Evolutionary conservation across 768 basidiomycete genomes (phyloP), one percentile per base, ranked within the genome.

Genomic region (Tulasnella sp.): DNA sequence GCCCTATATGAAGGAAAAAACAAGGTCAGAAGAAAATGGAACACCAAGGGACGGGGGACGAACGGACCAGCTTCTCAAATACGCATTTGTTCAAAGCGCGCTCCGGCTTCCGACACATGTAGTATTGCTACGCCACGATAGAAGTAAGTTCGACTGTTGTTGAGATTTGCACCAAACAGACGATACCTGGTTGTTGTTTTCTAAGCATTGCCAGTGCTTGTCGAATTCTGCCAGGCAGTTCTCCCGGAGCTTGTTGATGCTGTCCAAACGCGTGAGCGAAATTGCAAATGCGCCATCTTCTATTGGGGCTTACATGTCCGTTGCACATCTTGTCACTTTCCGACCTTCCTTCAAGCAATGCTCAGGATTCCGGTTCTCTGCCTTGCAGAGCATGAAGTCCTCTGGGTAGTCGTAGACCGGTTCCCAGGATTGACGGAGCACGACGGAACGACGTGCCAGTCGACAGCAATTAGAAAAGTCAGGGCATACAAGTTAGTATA

Each of bases 331-430:
- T 76, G 98, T 99, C 77, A 98, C 97, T 81, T 94, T 91, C 81
- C 98, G 86, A 15, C 98, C 98, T 84, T 99, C 98, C 88, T 93
- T 93, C 86, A 99, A 83, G 85, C 98, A 99, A 83, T 96, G 95
- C 29, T 85, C 94, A 13, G 97, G 95, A 82, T 97, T 92, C 79
- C 92, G 88, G 82, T 89, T 92, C 87, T 98, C 96, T 32, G 90
- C 87, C 86, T 99, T 99, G 89, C 98, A 99, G 75, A 98, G 92
- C 95, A 99, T 97, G 82, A 94, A 95, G 86, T 95, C 93, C 89
- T 95, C 93, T 94, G 83, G 0, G 48, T 32, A 39, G 10, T 46
- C 37, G 32, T 13, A 26, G 15, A 48, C 61, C 39, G 15, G 20
- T 76, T 76, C 75, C 46, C 55, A 70, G 72, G 16, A 29, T 70